Evolutionary conservation across 208 protist genomes (phyloP), one percentile per base, ranked within the genome.

Genomic region (Lotmaria passim): DNA sequence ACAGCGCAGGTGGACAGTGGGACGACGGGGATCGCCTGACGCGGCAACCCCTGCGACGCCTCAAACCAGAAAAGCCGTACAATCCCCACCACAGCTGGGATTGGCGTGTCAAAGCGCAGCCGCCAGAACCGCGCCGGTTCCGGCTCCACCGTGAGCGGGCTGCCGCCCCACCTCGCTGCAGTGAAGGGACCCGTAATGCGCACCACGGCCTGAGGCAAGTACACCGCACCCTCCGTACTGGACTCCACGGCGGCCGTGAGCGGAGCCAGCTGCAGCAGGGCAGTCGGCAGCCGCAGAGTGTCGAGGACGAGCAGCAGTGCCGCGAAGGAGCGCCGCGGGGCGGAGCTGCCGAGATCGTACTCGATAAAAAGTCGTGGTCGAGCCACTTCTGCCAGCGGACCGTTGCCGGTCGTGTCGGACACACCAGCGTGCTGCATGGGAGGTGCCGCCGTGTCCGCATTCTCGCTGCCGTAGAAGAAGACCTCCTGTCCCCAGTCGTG

Each of bases 21-120:
- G 26, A 53, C 50, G 38, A 12, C 75, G 36, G 51, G 14, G 0
- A 39, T 24, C 10, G 47, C 70, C 44, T 51, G 73, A n/a, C 28
- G 31, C 4, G 28, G 31, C 30, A 36, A n/a, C 6, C 50, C 46
- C 38, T 66, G 69, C 10, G 57, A 34, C 10, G 65, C 68, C 36
- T 80, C 68, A 53, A 83, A 81, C 86, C 86, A 93, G 15, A 91
- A 72, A 0, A 90, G 60, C 4, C 81, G 73, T 24, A 85, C 86
- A 14, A 95, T 26, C 7, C 90, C 86, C 19, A 87, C 56, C 14
- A 38, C 69, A 3, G 57, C 44, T 12, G 90, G 90, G 7, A 91
- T 33, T 1, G 60, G 34, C 0, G 59, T 73, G 28, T 73, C 17
- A 50, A 95, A 90, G 46, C 75, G 73, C 58, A 95, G 26, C 2